Base-by-base conservation (phyloP, 306 rosid genomes). In the Begonia peltatifolia region DNA sequence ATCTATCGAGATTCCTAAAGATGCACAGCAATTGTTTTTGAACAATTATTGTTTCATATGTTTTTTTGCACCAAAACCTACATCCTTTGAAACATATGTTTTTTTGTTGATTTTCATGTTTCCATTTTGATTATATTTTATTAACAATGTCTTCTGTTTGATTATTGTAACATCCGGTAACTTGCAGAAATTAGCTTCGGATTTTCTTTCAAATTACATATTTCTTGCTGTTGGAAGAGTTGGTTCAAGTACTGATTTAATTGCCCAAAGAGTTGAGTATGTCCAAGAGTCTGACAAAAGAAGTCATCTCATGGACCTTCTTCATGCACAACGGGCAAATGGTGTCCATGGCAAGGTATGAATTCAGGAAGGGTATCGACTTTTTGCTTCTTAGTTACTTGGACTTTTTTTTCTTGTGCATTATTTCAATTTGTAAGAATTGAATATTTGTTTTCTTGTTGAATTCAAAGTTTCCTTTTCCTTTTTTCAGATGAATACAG, bases 141-240 rank as follows among this genome's bases (percentile, higher is more conserved):
- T 4, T 44, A 3, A 10, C 14, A 44, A 10, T 44, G 12, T 44
- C 14, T n/a, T n/a, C 14, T n/a, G 41, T 53, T 61, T 53, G 42
- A 13, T 41, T 57, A 10, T 62, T 44, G 48, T 10, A 44, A 44
- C 6, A n/a, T 44, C 6, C 6, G 3, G 14, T n/a, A 44, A 44
- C 48, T 11, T 71, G 81, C 87, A 84, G 97, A 72, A 92, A 59
- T 75, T 89, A 67, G 97, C 97, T 6, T 75, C 95, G 2, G 97
- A 89, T 76, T 89, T 89, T 76, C 97, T 89, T 56, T 57, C 95
- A 55, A 68, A 52, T 48, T 88, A 89, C 57, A 78, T 89, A 61
- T 89, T 89, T 70, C 75, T 89, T 65, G 87, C 97, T 56, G 97
- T 89, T 64, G 95, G 95, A 78, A 89, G 97, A 71, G 97, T 89